phyloP scores from a whole-genome alignment of 1,139 yeast genomes.

The Trichomonascaceae sp. region DNA sequence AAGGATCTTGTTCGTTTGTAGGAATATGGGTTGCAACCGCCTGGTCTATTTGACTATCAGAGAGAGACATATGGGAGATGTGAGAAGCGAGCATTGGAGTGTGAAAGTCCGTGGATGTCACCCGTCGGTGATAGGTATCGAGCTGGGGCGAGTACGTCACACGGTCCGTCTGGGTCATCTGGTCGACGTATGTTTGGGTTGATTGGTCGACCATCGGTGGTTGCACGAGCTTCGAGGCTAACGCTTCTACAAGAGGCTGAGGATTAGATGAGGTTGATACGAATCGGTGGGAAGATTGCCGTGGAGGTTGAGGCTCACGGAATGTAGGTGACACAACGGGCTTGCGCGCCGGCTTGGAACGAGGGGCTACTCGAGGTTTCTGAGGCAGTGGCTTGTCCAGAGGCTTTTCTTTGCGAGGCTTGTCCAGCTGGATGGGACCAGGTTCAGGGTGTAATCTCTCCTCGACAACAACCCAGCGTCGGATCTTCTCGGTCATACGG shows the following conservation, averaged over 20 bases:
- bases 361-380: constrained; percentile 2
- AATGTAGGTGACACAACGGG: background rate
- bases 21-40: too few relatives aligned
- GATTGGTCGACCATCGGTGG: constrained; percentile 1
- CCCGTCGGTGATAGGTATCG: too few relatives aligned
- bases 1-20: too few relatives aligned
- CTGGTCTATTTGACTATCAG: too few relatives aligned
- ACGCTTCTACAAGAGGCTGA: constrained; percentile 15
- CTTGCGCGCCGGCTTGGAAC: constrained; percentile 1
- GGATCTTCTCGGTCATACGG: constrained; percentile 27
- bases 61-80: too few relatives aligned
- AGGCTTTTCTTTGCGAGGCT: constrained; percentile 4
- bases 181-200: constrained; percentile 8
- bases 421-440: constrained; percentile 10
- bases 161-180: constrained; percentile 13
- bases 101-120: too few relatives aligned
- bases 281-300: too few relatives aligned
- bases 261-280: constrained; percentile 5
- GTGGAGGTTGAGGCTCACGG: constrained; percentile 2
- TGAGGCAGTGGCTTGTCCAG: constrained; percentile 7
- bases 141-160: background rate
- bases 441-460: constrained; percentile 30
- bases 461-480: constrained; percentile 73
- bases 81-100: too few relatives aligned
- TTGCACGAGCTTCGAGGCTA: constrained; percentile 11